Evolutionary conservation across 164 flowering plant genomes (phyloP).

Genomic region (Euptelea pleiosperma): DNA sequence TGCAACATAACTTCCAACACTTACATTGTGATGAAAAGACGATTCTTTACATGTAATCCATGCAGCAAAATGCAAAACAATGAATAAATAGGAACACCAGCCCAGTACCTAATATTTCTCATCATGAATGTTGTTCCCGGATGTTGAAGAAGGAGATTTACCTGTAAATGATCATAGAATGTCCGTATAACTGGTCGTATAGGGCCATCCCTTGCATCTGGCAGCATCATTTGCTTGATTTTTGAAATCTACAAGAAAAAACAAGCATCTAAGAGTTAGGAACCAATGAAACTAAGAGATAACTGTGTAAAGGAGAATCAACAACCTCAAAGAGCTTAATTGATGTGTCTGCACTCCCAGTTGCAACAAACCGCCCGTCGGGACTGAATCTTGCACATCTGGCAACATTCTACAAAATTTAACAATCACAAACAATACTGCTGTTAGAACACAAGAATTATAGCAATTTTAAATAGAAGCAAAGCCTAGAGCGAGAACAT

Average conservation of each 20-base stretch:
- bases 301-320: slow-evolving; percentile 6
- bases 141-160: slow-evolving; percentile 22
- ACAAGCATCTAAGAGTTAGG: not conserved
- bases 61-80: not conserved
- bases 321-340: slow-evolving; percentile 88
- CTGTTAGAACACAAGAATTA: too few relatives aligned
- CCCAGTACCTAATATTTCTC: not conserved
- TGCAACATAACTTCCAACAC: too few relatives aligned
- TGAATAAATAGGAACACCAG: not conserved
- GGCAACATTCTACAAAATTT: slow-evolving; percentile 56
- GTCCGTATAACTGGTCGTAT: slow-evolving; percentile 75
- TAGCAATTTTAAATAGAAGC: not conserved
- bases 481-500: not conserved
- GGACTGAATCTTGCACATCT: slow-evolving; percentile 92
- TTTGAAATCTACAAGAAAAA: slow-evolving; percentile 48
- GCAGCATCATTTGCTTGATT: slow-evolving; percentile 83
- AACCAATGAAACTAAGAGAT: slow-evolving; percentile 4
- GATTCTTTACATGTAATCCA: not conserved
- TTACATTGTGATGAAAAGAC: not conserved
- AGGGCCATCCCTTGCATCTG: slow-evolving; percentile 72
- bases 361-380: slow-evolving; percentile 80
- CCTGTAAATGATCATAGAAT: slow-evolving; percentile 80
- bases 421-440: slow-evolving; percentile 7
- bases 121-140: not conserved
- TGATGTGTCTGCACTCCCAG: slow-evolving; percentile 87